Conservation (phyloP, 2,329 filamentous ascomycete genomes). For the Aureobasidium sp. region DNA sequence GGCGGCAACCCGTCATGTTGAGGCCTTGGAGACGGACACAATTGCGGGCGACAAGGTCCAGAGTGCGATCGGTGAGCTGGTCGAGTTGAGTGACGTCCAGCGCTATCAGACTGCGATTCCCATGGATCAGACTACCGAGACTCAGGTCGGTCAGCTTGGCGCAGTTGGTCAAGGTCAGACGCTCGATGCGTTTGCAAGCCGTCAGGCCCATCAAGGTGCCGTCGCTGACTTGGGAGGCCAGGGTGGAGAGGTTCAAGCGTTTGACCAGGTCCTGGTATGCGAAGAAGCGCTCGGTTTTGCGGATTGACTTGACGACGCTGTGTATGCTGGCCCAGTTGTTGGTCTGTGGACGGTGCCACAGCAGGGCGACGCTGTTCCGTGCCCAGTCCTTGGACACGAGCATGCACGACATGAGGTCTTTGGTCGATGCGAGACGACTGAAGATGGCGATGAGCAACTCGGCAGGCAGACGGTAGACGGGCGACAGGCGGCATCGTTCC, state of each 20-base stretch:
- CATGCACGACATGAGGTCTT: conserved; percentile 82
- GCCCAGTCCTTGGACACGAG: conserved; percentile 93
- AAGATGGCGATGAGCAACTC: conserved; percentile 95
- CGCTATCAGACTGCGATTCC: conserved; percentile 75
- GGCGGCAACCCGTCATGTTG: conserved; percentile 81
- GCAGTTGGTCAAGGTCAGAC: conserved; percentile 88
- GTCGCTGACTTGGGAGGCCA: conserved; percentile 74
- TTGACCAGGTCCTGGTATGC: conserved; percentile 86
- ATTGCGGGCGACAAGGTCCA: conserved; percentile 69
- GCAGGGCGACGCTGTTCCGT: conserved; percentile 79
- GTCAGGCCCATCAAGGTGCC: conserved; percentile 77
- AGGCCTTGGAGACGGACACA: conserved; percentile 83
- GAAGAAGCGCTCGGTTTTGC: conserved; percentile 69
- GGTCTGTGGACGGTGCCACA: conserved; percentile 93
- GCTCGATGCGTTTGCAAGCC: conserved; percentile 83
- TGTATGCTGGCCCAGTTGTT: conserved; percentile 76
- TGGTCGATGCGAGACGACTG: conserved; percentile 63
- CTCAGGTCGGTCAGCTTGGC: conserved; percentile 76
- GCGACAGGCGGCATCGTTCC: conserved; percentile 58
- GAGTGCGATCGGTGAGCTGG: conserved; percentile 73
- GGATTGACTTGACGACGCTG: conserved; percentile 72
- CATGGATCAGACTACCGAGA: conserved; percentile 68
- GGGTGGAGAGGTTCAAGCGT: conserved; percentile 77
- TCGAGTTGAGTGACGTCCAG: conserved; percentile 81
- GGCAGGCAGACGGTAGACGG: conserved; percentile 78